Conservation (phyloP, 1,284 basidiomycete species). For the Microstroma glucosiphilum region DNA sequence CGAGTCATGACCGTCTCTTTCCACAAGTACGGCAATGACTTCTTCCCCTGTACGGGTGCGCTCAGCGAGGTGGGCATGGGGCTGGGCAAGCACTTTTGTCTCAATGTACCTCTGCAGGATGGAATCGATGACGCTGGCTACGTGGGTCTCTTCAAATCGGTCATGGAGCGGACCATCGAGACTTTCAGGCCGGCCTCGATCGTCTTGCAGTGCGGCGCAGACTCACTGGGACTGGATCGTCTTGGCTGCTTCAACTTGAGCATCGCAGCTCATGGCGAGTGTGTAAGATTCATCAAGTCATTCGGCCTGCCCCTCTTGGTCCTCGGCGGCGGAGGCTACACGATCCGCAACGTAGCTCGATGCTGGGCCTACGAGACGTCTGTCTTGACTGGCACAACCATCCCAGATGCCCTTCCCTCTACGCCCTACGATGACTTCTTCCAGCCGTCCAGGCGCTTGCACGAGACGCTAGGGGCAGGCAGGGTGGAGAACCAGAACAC, state of each 20-base stretch:
- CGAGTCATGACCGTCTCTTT: constrained; percentile 98
- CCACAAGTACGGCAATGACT: constrained; percentile 97
- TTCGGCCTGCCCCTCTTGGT: constrained; percentile 85
- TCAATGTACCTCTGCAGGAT: constrained; percentile 92
- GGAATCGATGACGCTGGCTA: constrained; percentile 98
- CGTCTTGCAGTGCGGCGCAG: constrained; percentile 94
- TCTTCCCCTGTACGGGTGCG: constrained; percentile 61
- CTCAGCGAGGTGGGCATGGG: constrained; percentile 45
- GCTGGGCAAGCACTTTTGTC: constrained; percentile 82
- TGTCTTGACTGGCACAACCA: constrained; percentile 64
- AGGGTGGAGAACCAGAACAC: constrained; percentile 91
- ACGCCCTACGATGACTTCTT: constrained; percentile 94
- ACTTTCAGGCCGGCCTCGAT: constrained; percentile 84
- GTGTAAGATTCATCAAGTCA: constrained; percentile 88
- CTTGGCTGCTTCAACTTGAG: constrained; percentile 95
- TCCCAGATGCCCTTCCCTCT: constrained; percentile 77
- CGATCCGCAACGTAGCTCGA: constrained; percentile 81
- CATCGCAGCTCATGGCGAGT: constrained; percentile 98
- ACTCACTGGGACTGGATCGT: constrained; percentile 87
- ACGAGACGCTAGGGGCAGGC: constrained; percentile 75
- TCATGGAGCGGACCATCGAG: constrained; percentile 87
- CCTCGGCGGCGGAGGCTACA: constrained; percentile 91
- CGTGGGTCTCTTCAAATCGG: constrained; percentile 85
- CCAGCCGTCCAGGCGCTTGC: constrained; percentile 81
- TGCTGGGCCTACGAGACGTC: constrained; percentile 99